A percentile compares a stretch with the other conserved stretches of the same genome.
Evolutionary conservation across 495 filamentous ascomycete species (phyloP).

Genomic region (Collariella sp.): DNA sequence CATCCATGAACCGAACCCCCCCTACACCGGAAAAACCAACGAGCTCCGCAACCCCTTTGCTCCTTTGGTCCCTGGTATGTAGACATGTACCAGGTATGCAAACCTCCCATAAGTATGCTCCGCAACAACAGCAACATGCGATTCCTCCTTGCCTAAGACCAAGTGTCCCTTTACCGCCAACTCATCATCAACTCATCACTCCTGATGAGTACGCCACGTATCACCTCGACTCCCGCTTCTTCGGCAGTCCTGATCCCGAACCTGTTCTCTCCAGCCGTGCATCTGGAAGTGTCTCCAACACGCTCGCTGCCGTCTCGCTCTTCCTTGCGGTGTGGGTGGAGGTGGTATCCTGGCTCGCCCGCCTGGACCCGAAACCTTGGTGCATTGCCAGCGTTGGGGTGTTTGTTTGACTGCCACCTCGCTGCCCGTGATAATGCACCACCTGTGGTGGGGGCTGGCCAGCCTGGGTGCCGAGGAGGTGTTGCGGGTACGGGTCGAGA

Average conservation of each 20-base stretch:
- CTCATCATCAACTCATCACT: not conserved
- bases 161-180: not conserved
- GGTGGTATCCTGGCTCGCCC: conserved; percentile 33
- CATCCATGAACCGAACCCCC: not conserved
- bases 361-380: conserved; percentile 29
- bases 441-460: conserved; percentile 55
- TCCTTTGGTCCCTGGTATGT: not conserved
- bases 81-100: no score
- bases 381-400: conserved; percentile 45
- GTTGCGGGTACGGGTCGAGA: conserved; percentile 60
- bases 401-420: conserved; percentile 52
- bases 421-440: conserved; percentile 51
- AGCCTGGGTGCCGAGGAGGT: conserved; percentile 48
- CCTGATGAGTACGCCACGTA: not conserved
- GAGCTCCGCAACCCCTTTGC: not conserved
- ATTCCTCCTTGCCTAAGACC: not conserved
- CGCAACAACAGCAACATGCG: no score
- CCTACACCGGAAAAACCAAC: not conserved
- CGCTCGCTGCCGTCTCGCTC: conserved; percentile 12
- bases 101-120: not conserved
- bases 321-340: conserved; percentile 15
- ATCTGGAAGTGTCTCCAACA: conserved; percentile 34
- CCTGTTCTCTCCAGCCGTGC: conserved; percentile 22
- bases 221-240: conserved; percentile 17
- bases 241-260: not conserved